Percentiles rank a stretch among this genome's conserved stretches.
These are phyloP conservation scores for Ulmus americana DNA, from an alignment of 331 rosid genomes.

Conservation along the genomic window DNA sequence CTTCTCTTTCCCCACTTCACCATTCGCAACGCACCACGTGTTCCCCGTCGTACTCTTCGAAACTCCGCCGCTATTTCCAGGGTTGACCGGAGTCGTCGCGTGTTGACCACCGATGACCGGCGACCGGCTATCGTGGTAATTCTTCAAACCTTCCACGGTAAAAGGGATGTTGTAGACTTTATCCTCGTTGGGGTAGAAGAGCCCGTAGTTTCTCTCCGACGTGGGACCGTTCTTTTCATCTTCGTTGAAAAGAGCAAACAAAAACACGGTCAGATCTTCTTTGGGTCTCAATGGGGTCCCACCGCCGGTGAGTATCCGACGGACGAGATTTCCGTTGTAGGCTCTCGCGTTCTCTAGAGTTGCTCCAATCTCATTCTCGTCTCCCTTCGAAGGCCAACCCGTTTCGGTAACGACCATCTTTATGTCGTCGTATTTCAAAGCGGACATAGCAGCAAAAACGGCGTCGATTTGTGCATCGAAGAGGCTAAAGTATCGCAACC, in stretches of 20 bases:
- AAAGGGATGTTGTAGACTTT: slow-evolving; percentile 72
- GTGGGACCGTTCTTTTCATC: slow-evolving; percentile 70
- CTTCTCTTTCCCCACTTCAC: slow-evolving; percentile 44
- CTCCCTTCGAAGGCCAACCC: slow-evolving; percentile 91
- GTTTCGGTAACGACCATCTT: slow-evolving; percentile 70
- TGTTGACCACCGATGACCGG: slow-evolving; percentile 27
- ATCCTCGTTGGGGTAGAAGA: slow-evolving; percentile 58
- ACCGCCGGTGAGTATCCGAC: slow-evolving; percentile 52
- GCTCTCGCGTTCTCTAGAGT: slow-evolving; percentile 72
- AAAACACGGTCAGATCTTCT: slow-evolving; percentile 75
- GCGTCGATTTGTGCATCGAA: slow-evolving; percentile 97
- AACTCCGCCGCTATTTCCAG: slow-evolving; percentile 39
- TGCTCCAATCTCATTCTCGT: slow-evolving; percentile 68
- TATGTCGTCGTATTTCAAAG: slow-evolving; percentile 63
- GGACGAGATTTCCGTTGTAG: slow-evolving; percentile 80
- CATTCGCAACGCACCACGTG: slow-evolving; percentile 92
- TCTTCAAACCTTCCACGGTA: slow-evolving; percentile 44
- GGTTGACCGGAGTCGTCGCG: slow-evolving; percentile 13
- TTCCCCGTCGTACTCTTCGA: slow-evolving; percentile 59
- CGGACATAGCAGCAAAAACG: slow-evolving; percentile 68
- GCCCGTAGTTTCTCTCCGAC: slow-evolving; percentile 78
- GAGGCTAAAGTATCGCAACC: slow-evolving; percentile 57
- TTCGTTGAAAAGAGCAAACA: slow-evolving; percentile 88
- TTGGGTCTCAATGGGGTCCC: slow-evolving; percentile 83
- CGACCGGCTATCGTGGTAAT: slow-evolving; percentile 43